Conservation (phyloP, 1,139 yeast species). For the Debaryomyces robertsiae region DNA sequence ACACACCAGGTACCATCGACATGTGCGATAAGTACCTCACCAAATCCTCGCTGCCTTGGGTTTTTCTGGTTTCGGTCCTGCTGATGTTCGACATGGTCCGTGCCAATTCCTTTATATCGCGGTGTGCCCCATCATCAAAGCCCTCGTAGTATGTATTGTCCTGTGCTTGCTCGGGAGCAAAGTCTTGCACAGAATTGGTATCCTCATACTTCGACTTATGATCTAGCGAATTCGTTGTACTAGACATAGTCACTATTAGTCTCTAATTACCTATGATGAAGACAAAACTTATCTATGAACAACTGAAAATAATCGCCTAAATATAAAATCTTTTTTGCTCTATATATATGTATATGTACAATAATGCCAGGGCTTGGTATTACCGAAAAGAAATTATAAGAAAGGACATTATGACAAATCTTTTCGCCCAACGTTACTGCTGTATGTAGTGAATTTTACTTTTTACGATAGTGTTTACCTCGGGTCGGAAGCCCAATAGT, state of each 20-base stretch:
- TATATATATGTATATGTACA: too few species aligned
- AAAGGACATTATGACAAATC: too few species aligned
- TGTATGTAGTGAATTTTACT: too few species aligned
- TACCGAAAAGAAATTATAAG: too few species aligned
- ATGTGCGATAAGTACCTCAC: slow-evolving; percentile 45
- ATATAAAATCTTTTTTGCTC: too few species aligned
- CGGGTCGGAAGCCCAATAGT: too few species aligned
- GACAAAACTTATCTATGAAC: too few species aligned
- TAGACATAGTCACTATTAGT: not conserved
- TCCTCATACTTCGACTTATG: slow-evolving; percentile 16
- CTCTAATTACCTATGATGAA: not conserved
- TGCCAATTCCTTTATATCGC: slow-evolving; percentile 34
- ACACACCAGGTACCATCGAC: slow-evolving; percentile 56
- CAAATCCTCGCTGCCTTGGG: slow-evolving; percentile 51
- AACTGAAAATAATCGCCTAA: too few species aligned
- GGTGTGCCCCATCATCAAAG: slow-evolving; percentile 30
- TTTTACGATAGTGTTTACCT: too few species aligned
- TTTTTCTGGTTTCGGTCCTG: slow-evolving; percentile 14
- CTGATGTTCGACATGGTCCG: slow-evolving; percentile 29
- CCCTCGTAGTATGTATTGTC: slow-evolving; percentile 33
- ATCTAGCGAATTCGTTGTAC: slow-evolving; percentile 3
- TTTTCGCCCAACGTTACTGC: too few species aligned
- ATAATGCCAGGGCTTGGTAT: too few species aligned
- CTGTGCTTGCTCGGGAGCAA: slow-evolving; percentile 16
- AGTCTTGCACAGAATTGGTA: slow-evolving; percentile 7